These are phyloP conservation scores for Corymbia calophylla DNA, from an alignment of 441 rosid species.

Conservation along the genomic window DNA sequence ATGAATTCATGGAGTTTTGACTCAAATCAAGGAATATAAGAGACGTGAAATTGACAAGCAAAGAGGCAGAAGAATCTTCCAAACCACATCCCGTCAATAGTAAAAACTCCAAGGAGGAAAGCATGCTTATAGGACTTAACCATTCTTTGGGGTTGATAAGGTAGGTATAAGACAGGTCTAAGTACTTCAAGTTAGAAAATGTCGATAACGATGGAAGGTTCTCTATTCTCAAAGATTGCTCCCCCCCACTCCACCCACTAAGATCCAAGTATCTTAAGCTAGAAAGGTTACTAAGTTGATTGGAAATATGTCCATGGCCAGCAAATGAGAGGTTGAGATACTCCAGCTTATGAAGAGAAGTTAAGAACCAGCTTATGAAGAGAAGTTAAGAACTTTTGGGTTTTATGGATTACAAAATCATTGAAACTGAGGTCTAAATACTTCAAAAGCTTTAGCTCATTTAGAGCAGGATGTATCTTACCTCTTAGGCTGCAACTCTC, in stretches of 20 bases:
- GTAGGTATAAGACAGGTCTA: background rate
- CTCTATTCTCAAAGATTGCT: background rate
- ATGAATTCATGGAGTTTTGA: background rate
- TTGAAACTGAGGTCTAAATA: background rate
- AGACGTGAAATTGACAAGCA: background rate
- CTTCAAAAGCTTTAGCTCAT: background rate
- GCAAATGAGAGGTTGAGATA: background rate
- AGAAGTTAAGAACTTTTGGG: background rate
- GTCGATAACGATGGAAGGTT: background rate
- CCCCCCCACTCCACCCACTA: fast-evolving
- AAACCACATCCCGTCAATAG: background rate
- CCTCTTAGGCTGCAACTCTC: background rate
- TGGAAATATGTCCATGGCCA: background rate
- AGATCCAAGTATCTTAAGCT: background rate
- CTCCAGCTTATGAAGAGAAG: background rate
- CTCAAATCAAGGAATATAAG: background rate
- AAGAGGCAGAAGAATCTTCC: background rate
- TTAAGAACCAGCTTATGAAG: background rate
- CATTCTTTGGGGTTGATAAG: background rate
- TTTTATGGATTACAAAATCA: fast-evolving
- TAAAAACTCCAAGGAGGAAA: background rate
- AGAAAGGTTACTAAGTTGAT: background rate
- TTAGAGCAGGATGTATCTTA: background rate
- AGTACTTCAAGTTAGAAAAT: background rate
- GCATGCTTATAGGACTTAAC: background rate